Evolutionary conservation across 176 grass and related monocot genomes (phyloP).

Genomic region (Miscanthus lutarioriparius): DNA sequence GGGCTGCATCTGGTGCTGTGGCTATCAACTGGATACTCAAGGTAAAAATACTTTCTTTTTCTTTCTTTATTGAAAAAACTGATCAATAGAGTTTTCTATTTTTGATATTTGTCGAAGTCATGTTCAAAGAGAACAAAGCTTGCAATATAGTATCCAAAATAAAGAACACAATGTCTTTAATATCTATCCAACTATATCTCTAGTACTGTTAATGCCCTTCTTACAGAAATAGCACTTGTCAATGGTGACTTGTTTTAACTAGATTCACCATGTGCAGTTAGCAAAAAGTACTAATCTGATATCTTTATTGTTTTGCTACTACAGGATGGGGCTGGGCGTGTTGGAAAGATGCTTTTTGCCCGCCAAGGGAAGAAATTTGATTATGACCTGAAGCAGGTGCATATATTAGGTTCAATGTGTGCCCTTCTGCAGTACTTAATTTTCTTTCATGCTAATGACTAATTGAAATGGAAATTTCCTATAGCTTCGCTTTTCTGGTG

Average conservation of each 20-base stretch:
- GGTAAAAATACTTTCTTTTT: slow-evolving; percentile 38
- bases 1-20: slow-evolving; percentile 79
- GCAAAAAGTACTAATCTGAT: not conserved
- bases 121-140: not conserved
- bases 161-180: not conserved
- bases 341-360: slow-evolving; percentile 99
- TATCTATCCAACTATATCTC: not conserved
- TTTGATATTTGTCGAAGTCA: not conserved
- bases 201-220: not conserved
- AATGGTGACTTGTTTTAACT: slow-evolving; percentile 1
- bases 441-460: not conserved
- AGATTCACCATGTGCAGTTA: not conserved
- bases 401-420: slow-evolving; percentile 9
- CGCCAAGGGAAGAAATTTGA: slow-evolving; percentile 99
- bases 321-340: slow-evolving; percentile 93
- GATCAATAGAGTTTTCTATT: not conserved
- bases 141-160: not conserved
- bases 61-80: not conserved
- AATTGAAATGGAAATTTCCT: slow-evolving; percentile 35
- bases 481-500: slow-evolving; percentile 87
- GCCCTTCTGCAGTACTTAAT: not conserved
- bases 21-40: slow-evolving; percentile 99
- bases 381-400: slow-evolving; percentile 96
- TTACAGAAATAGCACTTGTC: not conserved
- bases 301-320: slow-evolving; percentile 22